Base-by-base conservation (phyloP, 768 basidiomycete genomes). In the Ephemerocybe angulata region DNA sequence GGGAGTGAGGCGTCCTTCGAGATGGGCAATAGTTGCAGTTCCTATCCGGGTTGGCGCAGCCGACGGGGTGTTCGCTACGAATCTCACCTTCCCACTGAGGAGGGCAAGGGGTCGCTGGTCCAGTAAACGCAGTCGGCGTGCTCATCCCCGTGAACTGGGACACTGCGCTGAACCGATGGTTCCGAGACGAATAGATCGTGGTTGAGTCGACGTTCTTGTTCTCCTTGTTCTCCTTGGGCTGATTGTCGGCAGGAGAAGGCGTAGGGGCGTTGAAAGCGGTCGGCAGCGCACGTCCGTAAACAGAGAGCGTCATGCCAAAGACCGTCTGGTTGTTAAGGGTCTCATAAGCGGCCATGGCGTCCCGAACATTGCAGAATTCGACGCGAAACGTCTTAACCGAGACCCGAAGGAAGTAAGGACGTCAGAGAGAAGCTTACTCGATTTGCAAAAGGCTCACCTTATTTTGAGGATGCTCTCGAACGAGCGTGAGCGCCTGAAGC, bases 351-450 rank as follows among this genome's bases (percentile, higher is more conserved):
- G 65, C 61, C 35, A 74, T 69, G 5, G 86, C 83, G 35, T 78
- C 76, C 24, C 86, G 76, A 25, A 81, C 74, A 62, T 91, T 88
- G 63, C 77, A 86, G 64, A 81, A 93, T 58, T 90, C 87, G 50
- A 85, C 79, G 37, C 69, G 70, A 66, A 83, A 89, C 27, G 76
- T 67, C 67, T 62, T 65, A 7, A 59, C 57, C 6, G 54, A 38
- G 11, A 55, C 46, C 65, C 70, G n/a, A n/a, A n/a, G n/a, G n/a
- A n/a, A n/a, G n/a, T n/a, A n/a, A n/a, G n/a, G n/a, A n/a, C n/a
- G n/a, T n/a, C n/a, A n/a, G n/a, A n/a, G n/a, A n/a, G n/a, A n/a
- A n/a, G n/a, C n/a, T n/a, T n/a, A n/a, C n/a, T n/a, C n/a, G n/a
- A n/a, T n/a, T n/a, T n/a, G n/a, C 25, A 15, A n/a, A 42, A 38